Base-by-base conservation (phyloP, 2,329 filamentous ascomycete species). In the Chrysoporthe austroafricana region DNA sequence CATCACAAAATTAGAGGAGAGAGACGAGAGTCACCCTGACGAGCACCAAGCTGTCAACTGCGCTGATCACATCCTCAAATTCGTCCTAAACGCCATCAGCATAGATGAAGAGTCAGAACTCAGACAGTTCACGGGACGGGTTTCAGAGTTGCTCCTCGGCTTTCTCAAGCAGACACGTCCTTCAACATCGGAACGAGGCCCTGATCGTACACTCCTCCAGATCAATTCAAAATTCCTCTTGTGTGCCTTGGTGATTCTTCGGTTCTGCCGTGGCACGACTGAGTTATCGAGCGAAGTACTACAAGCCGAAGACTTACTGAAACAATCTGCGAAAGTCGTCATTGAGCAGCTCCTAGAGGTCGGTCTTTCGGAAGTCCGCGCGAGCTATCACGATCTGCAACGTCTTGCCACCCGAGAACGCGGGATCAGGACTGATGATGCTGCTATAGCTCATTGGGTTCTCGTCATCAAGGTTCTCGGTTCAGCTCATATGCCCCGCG, bases 391-490 rank as follows among this genome's bases (percentile, higher is more conserved):
- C 44, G 77, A 83, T 46, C 77, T 88, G 2, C 83, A 84, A 64
- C 80, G 76, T 2, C 73, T 79, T 3, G 75, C 79, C 1, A 76
- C 78, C 48, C 79, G 85, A 52, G 85, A 87, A 69, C 79, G 79
- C 59, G 88, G 87, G 0, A 82, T 90, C 44, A 81, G 80, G 39
- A 75, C 79, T 18, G 81, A 86, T 43, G 75, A 80, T n/a, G 74
- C 78, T 16, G 70, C 75, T 1, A 72, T 84, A 9, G 82, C 87
- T 66, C 83, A 84, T 11, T 91, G 89, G 89, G 83, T 88, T 2
- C 78, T 86, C 32, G 69, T 87, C 4, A 86, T 90, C 73, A 84
- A 85, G 60, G 77, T 84, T 0, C 74, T 90, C 4, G 82, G 85
- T 39, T 77, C 80, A 44, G 82, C 83, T 14, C 76, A 76, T 8